A percentile compares a stretch with the other conserved stretches of the same genome.
These are phyloP conservation scores for Syzygium jambos DNA, from an alignment of 345 rosid species.

Conservation along the genomic window DNA sequence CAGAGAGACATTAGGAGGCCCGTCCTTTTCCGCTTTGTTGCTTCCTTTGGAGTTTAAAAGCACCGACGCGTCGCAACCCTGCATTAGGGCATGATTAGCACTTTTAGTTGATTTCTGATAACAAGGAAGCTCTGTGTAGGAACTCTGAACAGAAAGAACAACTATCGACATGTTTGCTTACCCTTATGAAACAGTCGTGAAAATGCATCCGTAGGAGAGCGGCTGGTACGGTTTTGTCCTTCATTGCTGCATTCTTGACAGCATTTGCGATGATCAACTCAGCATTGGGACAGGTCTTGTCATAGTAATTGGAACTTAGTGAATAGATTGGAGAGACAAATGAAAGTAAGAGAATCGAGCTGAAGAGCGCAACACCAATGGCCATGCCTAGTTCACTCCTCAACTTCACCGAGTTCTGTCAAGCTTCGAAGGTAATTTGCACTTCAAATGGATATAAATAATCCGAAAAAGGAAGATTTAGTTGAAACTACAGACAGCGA, in stretches of 20 bases:
- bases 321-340: conserved; percentile 11
- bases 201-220: conserved; percentile 90
- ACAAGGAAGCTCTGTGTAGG: background rate
- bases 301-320: conserved; percentile 54
- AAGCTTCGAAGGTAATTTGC: background rate
- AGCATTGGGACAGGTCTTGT: conserved; percentile 49
- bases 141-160: background rate
- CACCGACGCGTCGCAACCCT: conserved; percentile 97
- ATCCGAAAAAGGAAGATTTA: background rate
- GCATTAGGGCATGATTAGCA: background rate
- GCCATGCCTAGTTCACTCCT: background rate
- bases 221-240: conserved; percentile 73
- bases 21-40: conserved; percentile 80
- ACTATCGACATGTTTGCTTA: background rate
- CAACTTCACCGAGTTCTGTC: background rate
- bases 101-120: background rate
- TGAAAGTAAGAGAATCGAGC: background rate
- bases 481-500: background rate
- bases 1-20: conserved; percentile 81
- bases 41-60: conserved; percentile 57
- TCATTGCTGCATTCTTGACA: conserved; percentile 53
- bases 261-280: conserved; percentile 38
- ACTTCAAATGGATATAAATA: background rate
- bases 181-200: conserved; percentile 80
- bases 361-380: background rate